Base-by-base conservation (phyloP, 2,329 filamentous ascomycete genomes). In the Fusarium domesticum region DNA sequence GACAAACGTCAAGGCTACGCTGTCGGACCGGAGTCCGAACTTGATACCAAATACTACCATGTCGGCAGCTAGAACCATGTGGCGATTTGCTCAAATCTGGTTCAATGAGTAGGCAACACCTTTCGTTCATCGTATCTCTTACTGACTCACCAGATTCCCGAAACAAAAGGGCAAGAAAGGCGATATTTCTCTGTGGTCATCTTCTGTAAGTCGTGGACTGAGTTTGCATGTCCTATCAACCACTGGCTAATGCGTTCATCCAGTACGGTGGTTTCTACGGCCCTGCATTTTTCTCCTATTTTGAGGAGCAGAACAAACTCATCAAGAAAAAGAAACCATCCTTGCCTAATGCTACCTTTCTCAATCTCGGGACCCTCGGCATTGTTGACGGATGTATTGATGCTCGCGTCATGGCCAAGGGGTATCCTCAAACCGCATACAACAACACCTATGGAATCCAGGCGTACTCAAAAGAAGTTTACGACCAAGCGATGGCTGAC, bases 351-450 rank as follows among this genome's bases (percentile, higher is more conserved):
- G 76, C 73, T 37, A 76, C 77, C 1, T 61, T 69, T 1, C 50
- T 78, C 2, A 62, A 74, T 2, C 68, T 88, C 4, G 70, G 70
- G 5, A 77, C 83, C 0, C 64, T 89, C 0, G 84, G 84, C 18
- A 81, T 88, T 43, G 70, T 85, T 37, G 85, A 88, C 60, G 84
- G 82, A 4, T 76, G 81, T 43, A 69, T 88, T 16, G 85, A 89
- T 56, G 70, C 76, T 39, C 59, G 80, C 5, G 70, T 81, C 2
- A 79, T 87, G 64, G 70, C 69, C 2, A 72, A 74, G 2, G 76
- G 66, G 47, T 81, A 75, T 47, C 71, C 78, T 0, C 58, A 64
- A 3, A 81, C 80, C 57, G 76, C 77, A 1, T 70, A 74, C 45
- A 80, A 81, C 60, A 86, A 85, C 57, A 81, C 81, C 0, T 89